phyloP scores from a whole-genome alignment of 352 stramenopile species.

The Aphanomyces stellatus region DNA sequence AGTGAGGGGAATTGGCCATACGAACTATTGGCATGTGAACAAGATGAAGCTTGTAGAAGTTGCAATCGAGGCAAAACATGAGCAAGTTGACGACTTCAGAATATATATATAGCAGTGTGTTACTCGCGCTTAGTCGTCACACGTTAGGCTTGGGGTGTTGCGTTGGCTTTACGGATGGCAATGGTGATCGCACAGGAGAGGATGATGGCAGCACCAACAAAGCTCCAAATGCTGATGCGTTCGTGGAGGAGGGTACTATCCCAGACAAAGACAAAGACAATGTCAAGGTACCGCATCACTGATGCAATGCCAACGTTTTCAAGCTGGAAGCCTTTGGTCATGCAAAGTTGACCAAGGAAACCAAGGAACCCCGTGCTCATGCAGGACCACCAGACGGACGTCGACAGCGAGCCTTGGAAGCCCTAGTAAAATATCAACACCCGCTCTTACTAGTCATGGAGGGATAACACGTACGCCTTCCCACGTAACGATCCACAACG shows the following conservation, averaged over 20 bases:
- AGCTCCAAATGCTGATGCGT: constrained; percentile 51
- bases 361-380: constrained; percentile 55
- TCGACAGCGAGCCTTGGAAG: constrained; percentile 22
- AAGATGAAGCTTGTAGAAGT: no score
- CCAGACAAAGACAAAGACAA: constrained; percentile 81
- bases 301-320: constrained; percentile 77
- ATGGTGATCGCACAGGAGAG: constrained; percentile 51
- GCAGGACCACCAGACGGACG: constrained; percentile 38
- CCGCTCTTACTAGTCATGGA: no score
- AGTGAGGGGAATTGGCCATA: no score
- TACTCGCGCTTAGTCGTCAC: no score
- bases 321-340: constrained; percentile 76
- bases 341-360: constrained; percentile 52
- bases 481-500: background rate
- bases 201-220: constrained; percentile 32
- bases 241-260: constrained; percentile 52
- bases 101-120: no score
- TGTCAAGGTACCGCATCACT: constrained; percentile 76
- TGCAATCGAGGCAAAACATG: no score
- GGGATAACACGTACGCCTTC: background rate
- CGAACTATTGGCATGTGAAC: no score
- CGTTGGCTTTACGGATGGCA: constrained; percentile 45
- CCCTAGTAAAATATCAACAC: constrained; percentile 20
- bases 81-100: no score
- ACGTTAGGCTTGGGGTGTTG: no score